Evolutionary conservation across 768 basidiomycete species (phyloP), one percentile per base, ranked within the genome.

Genomic region (Amanita inopinata): DNA sequence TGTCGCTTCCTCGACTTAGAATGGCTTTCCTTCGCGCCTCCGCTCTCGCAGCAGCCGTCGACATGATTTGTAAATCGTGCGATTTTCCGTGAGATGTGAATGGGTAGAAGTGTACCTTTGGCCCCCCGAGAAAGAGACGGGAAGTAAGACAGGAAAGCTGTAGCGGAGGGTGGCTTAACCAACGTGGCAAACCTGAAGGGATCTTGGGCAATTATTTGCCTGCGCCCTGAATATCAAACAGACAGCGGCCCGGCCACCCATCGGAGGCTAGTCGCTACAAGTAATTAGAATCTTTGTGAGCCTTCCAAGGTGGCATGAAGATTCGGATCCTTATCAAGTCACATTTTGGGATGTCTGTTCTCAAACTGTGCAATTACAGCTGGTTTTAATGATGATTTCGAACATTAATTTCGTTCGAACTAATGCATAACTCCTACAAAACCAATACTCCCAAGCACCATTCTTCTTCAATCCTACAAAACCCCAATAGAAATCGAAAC

Each of bases 11-110:
- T 40, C 83, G 69, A 49, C 68, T 69, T 15, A 88, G 73, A 45
- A 90, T 88, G 25, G 86, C 86, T 61, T 74, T 81, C 53, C 78
- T 65, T 33, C 86, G 71, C 7, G 86, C 86, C 61, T 85, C 84
- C 59, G 84, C 83, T 52, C 80, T 76, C 46, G 78, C 74, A 61
- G 80, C 63, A 40, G 80, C 69, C 52, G 75, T 72, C 60, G 43
- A 44, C 43, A 44, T 44, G 22, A 12, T n/a, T 32, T 41, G 1
- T 19, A 23, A 14, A n/a, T 24, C 4, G 17, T 18, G 33, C 27
- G 15, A 5, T 12, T 31, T 11, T n/a, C 8, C 23, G 8, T n/a
- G 38, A 20, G 31, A 1, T 20, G 27, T 32, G 19, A 33, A 8
- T 6, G n/a, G 39, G 18, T n/a, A 10, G 40, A 4, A n/a, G 40